A percentile compares a stretch with the other conserved stretches of the same genome.
Evolutionary conservation across 495 filamentous ascomycete genomes (phyloP).

Genomic region (Penicillium malachiteum): DNA sequence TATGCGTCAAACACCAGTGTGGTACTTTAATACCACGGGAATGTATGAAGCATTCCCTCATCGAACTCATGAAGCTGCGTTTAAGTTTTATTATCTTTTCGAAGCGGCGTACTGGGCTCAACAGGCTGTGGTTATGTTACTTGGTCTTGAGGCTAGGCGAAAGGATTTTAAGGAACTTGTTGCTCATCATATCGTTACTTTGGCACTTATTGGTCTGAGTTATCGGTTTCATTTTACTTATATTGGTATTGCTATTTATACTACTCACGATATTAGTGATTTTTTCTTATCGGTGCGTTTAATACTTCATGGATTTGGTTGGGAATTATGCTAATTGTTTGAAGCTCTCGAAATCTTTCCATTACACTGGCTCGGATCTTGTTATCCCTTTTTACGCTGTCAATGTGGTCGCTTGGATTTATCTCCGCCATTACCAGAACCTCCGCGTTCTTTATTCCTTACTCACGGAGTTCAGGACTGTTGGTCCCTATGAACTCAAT

Average conservation of each 20-base stretch:
- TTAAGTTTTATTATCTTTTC: conserved; percentile 91
- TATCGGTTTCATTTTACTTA: conserved; percentile 95
- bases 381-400: conserved; percentile 72
- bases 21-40: conserved; percentile 83
- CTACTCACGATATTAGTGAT: conserved; percentile 88
- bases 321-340: neutral
- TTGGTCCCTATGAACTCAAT: conserved; percentile 77
- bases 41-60: conserved; percentile 89
- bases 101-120: conserved; percentile 91
- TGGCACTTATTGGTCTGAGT: conserved; percentile 73
- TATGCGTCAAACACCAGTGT: conserved; percentile 79
- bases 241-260: conserved; percentile 86
- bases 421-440: conserved; percentile 86
- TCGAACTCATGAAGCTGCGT: conserved; percentile 65
- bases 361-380: conserved; percentile 73
- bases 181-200: conserved; percentile 80
- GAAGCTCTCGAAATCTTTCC: conserved; percentile 81
- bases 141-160: conserved; percentile 81
- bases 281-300: conserved; percentile 85
- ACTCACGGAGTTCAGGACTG: conserved; percentile 73
- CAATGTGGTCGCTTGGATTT: conserved; percentile 78
- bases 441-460: conserved; percentile 72
- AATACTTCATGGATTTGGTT: neutral
- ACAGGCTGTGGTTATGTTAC: conserved; percentile 77
- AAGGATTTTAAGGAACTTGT: conserved; percentile 91